Base-by-base conservation (phyloP, 208 protist genomes). In the Leishmania amazonensis region DNA sequence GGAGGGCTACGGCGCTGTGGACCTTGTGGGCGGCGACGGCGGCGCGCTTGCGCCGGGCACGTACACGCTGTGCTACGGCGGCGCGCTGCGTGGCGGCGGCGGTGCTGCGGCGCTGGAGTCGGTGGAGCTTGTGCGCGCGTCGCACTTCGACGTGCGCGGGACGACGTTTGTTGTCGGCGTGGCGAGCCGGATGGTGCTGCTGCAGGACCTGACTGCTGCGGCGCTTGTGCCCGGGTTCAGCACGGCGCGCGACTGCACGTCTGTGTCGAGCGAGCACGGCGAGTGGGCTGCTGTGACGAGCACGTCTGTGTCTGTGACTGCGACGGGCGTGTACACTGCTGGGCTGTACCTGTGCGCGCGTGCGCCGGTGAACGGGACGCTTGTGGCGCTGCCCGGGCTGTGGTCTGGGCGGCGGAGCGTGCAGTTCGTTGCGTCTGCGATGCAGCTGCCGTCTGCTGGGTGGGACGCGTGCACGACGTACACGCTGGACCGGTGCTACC, bases 201-300 rank as follows among this genome's bases (percentile, higher is more conserved):
- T 91, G 40, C 40, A 90, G 49, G 89, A 93, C 79, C 83, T 96
- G 40, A 78, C 17, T 7, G 47, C 81, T 35, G 67, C 47, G n/a
- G 57, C 73, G 53, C 83, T 96, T 47, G 79, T 90, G 47, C 72
- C 71, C 19, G 92, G 92, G 62, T 94, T 96, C 78, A 93, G 88
- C 78, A 87, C 84, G 31, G 76, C 73, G 42, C 75, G 71, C 49
- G 74, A 82, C 53, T 95, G 91, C 76, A 79, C n/a, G 28, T 77
- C 75, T 47, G 65, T 79, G 65, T 76, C 49, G 71, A 83, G 78
- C 28, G 77, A 79, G 24, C 87, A 91, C 83, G 91, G 91, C 49
- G 72, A 58, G 31, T 95, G 91, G 91, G 31, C 60, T 21, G 72
- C 75, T 24, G 62, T 84, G 60, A 82, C 62, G 49, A 72, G 64